A percentile compares a stretch with the other conserved stretches of the same genome.
Conservation (phyloP, 305 asterid genomes). For the Striga hermonthica region DNA sequence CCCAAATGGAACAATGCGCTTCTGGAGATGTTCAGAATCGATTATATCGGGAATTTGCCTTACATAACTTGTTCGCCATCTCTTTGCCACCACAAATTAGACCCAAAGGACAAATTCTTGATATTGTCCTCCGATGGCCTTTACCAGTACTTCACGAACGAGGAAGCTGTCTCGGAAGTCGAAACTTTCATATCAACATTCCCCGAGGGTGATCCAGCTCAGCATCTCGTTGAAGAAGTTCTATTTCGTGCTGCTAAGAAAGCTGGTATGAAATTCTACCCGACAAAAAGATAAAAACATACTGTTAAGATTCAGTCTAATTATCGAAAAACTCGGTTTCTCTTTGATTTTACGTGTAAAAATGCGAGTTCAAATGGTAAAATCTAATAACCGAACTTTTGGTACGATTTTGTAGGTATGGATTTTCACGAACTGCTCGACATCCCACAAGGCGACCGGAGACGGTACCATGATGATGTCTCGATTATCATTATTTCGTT, state of each 20-base stretch:
- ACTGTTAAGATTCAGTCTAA: background rate
- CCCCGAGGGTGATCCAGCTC: conserved; percentile 99
- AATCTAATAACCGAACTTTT: conserved; percentile 13
- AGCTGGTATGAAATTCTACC: conserved; percentile 56
- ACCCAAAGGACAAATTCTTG: conserved; percentile 71
- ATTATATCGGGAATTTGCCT: conserved; percentile 72
- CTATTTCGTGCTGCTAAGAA: conserved; percentile 92
- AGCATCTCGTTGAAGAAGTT: conserved; percentile 89
- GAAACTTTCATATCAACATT: conserved; percentile 77
- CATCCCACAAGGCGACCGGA: conserved; percentile 87
- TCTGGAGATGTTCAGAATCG: conserved; percentile 76
- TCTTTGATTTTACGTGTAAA: background rate
- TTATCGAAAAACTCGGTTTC: background rate
- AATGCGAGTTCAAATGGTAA: background rate
- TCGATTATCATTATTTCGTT: conserved; percentile 87
- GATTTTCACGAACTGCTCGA: conserved; percentile 87
- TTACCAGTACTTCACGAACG: conserved; percentile 90
- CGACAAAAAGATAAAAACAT: background rate
- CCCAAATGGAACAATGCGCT: conserved; percentile 94
- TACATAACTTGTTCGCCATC: conserved; percentile 78
- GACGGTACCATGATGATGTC: conserved; percentile 94
- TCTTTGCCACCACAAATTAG: conserved; percentile 68
- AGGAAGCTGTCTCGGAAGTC: conserved; percentile 82
- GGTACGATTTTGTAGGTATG: conserved; percentile 50
- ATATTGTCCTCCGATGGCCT: conserved; percentile 95